Conservation (phyloP, 2,329 filamentous ascomycete species). For the Zalaria obscura region DNA sequence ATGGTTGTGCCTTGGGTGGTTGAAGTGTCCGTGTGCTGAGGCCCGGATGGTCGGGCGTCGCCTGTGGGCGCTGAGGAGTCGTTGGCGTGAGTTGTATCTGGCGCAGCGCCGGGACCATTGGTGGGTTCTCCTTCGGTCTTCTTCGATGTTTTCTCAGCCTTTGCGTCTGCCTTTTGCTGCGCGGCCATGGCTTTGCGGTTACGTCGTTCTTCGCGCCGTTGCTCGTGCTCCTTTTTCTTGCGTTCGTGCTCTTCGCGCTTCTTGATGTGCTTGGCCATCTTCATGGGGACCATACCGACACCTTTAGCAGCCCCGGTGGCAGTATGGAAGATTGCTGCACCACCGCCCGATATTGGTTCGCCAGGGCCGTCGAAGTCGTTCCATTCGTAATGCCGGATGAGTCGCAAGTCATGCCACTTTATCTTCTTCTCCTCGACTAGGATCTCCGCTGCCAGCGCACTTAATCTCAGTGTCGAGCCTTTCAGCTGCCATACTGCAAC, state of each 20-base stretch:
- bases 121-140: neutral
- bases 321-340: constrained; percentile 46
- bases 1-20: constrained; percentile 13
- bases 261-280: constrained; percentile 43
- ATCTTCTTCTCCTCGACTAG: constrained; percentile 47
- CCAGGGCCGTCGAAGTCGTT: constrained; percentile 65
- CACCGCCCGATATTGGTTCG: constrained; percentile 54
- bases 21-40: constrained; percentile 10
- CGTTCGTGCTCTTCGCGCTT: constrained; percentile 38
- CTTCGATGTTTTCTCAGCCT: neutral
- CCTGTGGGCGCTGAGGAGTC: neutral
- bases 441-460: constrained; percentile 50
- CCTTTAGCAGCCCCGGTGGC: constrained; percentile 47
- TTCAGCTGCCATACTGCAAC: constrained; percentile 55
- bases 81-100: neutral
- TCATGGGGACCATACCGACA: constrained; percentile 48
- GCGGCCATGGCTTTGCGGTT: constrained; percentile 7
- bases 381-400: constrained; percentile 57
- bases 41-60: constrained; percentile 4
- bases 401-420: constrained; percentile 47
- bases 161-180: constrained; percentile 2
- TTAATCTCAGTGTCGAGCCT: constrained; percentile 44
- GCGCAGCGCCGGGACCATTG: neutral
- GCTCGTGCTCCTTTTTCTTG: constrained; percentile 26
- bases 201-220: constrained; percentile 13